These are phyloP conservation scores for Capsicum pubescens DNA, from an alignment of 257 asterid species.

Conservation along the genomic window DNA sequence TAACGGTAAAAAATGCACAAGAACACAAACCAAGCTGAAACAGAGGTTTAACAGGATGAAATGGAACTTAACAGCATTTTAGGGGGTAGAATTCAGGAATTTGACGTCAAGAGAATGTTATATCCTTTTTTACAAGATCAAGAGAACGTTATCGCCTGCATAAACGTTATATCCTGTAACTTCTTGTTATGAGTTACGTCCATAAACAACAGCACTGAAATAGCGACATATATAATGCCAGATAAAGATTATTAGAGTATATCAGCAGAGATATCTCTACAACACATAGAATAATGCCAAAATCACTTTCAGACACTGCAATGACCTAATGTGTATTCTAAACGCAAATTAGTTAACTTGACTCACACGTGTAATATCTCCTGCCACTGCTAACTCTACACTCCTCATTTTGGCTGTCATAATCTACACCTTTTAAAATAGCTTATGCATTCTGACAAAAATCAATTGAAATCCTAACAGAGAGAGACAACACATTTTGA, in stretches of 20 bases:
- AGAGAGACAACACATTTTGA: neutral
- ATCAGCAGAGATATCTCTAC: neutral
- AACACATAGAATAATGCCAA: neutral
- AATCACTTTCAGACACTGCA: neutral
- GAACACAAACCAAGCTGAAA: neutral
- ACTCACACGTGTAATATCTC: neutral
- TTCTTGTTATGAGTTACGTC: neutral
- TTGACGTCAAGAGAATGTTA: neutral
- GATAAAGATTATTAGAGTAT: neutral
- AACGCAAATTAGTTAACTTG: neutral
- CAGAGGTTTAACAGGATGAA: neutral
- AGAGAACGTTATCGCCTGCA: constrained; percentile 1
- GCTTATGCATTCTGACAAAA: neutral
- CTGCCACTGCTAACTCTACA: neutral
- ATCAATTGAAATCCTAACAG: neutral
- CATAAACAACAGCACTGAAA: neutral
- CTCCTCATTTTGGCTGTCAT: neutral
- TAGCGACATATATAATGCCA: neutral
- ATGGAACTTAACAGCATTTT: neutral
- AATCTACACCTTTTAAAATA: neutral
- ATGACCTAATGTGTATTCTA: constrained; percentile 2
- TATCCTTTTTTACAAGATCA: neutral
- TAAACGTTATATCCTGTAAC: neutral
- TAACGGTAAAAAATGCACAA: neutral
- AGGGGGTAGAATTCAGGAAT: neutral